phyloP scores from a whole-genome alignment of 1,139 yeast species.

The Zygosaccharomyces sapae region DNA sequence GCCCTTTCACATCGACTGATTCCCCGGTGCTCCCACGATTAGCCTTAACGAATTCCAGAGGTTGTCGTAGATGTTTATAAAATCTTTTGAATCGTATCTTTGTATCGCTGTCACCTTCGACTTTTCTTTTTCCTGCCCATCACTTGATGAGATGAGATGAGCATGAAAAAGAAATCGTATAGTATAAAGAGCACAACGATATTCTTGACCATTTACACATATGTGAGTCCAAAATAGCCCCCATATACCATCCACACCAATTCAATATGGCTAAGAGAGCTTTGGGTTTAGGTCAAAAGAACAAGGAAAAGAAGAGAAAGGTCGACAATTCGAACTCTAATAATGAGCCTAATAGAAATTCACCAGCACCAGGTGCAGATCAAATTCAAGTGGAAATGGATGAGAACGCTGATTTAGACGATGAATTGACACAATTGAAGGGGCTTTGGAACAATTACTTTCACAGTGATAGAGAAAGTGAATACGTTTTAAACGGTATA shows the following conservation, averaged over 20 bases:
- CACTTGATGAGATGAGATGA: conserved; percentile 29
- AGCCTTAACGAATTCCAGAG: too few species aligned
- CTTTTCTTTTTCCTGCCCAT: conserved; percentile 30
- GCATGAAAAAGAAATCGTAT: conserved; percentile 2
- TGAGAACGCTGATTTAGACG: conserved; percentile 68
- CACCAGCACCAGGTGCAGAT: conserved; percentile 30
- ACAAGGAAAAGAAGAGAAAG: conserved; percentile 40
- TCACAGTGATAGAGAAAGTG: conserved; percentile 54
- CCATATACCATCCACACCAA: neutral
- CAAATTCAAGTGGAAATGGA: conserved; percentile 58
- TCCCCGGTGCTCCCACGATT: too few species aligned
- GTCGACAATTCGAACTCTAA: conserved; percentile 8
- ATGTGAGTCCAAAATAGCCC: neutral
- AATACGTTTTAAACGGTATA: conserved; percentile 70
- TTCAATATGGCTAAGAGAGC: conserved; percentile 67
- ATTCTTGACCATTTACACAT: neutral
- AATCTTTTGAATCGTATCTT: neutral
- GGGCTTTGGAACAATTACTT: conserved; percentile 66
- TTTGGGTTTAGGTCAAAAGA: conserved; percentile 70
- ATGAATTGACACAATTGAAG: conserved; percentile 67
- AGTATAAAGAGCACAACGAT: neutral
- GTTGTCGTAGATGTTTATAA: neutral
- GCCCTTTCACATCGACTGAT: too few species aligned
- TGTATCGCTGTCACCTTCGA: neutral
- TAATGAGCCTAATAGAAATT: conserved; percentile 11